Evolutionary conservation across 768 basidiomycete genomes (phyloP).

Genomic region (Trametes sanguinea): DNA sequence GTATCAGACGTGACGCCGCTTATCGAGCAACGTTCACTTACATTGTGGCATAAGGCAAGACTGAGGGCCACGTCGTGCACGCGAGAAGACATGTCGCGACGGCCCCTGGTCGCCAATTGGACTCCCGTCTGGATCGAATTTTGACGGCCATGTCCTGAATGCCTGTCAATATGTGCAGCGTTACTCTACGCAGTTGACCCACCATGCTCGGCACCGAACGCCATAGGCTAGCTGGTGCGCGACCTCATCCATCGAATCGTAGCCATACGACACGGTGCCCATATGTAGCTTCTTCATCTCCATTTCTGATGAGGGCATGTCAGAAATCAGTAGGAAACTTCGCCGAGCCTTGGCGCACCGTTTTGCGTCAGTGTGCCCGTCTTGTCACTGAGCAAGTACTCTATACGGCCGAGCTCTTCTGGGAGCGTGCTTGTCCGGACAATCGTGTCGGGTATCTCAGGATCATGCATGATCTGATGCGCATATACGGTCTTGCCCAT

Average conservation of each 20-base stretch:
- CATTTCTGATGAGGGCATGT: slow-evolving; percentile 73
- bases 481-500: slow-evolving; percentile 99
- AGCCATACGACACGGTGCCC: slow-evolving; percentile 97
- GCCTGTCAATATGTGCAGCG: background rate
- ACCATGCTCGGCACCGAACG: slow-evolving; percentile 79
- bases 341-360: slow-evolving; percentile 51
- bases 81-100: slow-evolving; percentile 92
- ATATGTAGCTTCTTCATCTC: slow-evolving; percentile 99
- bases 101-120: slow-evolving; percentile 81
- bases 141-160: slow-evolving; percentile 27
- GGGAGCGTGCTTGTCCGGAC: slow-evolving; percentile 97
- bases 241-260: slow-evolving; percentile 99
- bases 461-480: slow-evolving; percentile 90
- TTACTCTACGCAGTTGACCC: background rate
- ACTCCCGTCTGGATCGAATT: slow-evolving; percentile 70
- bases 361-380: slow-evolving; percentile 98
- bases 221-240: slow-evolving; percentile 84
- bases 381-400: slow-evolving; percentile 96
- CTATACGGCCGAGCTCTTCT: slow-evolving; percentile 93
- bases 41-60: slow-evolving; percentile 95
- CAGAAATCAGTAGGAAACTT: background rate
- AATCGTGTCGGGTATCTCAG: slow-evolving; percentile 91
- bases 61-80: slow-evolving; percentile 92
- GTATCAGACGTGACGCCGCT: background rate
- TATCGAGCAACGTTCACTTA: slow-evolving; percentile 37